phyloP scores from a whole-genome alignment of 129 eudicot species.

The Escallonia herrerae region DNA sequence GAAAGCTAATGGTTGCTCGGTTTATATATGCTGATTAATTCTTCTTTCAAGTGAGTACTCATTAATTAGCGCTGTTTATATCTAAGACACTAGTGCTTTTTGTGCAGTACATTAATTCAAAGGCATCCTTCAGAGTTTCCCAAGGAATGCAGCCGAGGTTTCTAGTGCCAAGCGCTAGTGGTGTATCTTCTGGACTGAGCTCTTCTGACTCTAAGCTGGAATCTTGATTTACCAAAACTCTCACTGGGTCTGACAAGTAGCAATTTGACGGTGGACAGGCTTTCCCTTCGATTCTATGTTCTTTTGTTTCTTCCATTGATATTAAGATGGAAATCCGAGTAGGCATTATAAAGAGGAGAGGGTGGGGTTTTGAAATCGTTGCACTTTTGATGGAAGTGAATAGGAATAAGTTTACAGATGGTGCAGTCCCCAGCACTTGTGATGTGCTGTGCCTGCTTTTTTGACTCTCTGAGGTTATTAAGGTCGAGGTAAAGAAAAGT shows the following conservation, averaged over 20 bases:
- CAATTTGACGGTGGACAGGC: conserved; percentile 17
- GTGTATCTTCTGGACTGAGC: conserved; percentile 32
- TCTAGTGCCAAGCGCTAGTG: conserved; percentile 31
- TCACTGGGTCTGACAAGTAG: conserved; percentile 3
- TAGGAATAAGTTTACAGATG: conserved; percentile 53
- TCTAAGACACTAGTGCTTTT: not conserved
- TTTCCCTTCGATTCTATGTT: conserved; percentile 5
- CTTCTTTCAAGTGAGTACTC: not conserved
- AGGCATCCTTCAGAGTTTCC: conserved; percentile 36
- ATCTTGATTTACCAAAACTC: conserved; percentile 33
- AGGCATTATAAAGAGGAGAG: conserved; percentile 9
- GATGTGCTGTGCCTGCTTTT: conserved; percentile 21
- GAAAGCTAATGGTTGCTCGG: not conserved
- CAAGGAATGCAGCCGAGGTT: conserved; percentile 36
- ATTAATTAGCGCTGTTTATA: not conserved
- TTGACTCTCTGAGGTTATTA: conserved; percentile 16
- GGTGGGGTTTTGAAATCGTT: conserved; percentile 23
- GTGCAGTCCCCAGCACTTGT: conserved; percentile 28
- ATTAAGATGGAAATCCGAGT: conserved; percentile 24
- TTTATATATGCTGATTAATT: not conserved
- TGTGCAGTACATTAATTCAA: conserved; percentile 52
- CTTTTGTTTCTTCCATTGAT: conserved; percentile 24
- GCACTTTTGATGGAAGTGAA: conserved; percentile 43
- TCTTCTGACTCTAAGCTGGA: conserved; percentile 54
- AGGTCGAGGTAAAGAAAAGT: conserved; percentile 33